Percentiles rank a stretch among this genome's conserved stretches.
Evolutionary conservation across 495 filamentous ascomycete species (phyloP).

Genomic region (Talaromyces wortmannii): DNA sequence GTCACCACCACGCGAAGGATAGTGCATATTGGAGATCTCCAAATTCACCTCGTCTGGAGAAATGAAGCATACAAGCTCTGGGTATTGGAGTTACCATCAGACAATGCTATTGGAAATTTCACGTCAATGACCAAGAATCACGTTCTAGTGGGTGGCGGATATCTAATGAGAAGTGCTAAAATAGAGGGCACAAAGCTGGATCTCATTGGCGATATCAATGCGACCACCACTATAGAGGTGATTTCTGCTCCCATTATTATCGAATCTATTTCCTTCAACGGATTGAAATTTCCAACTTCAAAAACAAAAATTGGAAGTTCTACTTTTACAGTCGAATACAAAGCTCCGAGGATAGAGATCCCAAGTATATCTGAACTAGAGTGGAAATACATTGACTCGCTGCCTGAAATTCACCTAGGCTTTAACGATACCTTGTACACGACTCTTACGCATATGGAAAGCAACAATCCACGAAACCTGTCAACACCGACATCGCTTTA

Average conservation of each 20-base stretch:
- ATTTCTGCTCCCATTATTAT: conserved; percentile 33
- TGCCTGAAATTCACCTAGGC: conserved; percentile 55
- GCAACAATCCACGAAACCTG: conserved; percentile 13
- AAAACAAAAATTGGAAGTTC: conserved; percentile 1
- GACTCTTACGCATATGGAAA: no score
- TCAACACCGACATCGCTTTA: conserved; percentile 61
- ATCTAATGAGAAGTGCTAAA: conserved; percentile 51
- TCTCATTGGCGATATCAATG: conserved; percentile 54
- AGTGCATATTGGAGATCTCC: conserved; percentile 46
- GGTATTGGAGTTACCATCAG: conserved; percentile 46
- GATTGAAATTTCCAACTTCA: conserved; percentile 47
- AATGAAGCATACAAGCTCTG: conserved; percentile 73
- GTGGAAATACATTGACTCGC: conserved; percentile 65
- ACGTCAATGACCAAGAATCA: conserved; percentile 28
- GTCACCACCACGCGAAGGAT: conserved; percentile 43
- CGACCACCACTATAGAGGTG: conserved; percentile 48
- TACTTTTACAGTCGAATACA: no score
- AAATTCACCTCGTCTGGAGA: conserved; percentile 22
- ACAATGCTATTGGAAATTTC: conserved; percentile 23
- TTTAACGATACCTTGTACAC: conserved; percentile 48
- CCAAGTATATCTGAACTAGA: conserved; percentile 20
- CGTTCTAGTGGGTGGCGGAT: conserved; percentile 52
- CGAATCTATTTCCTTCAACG: conserved; percentile 43
- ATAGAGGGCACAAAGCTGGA: conserved; percentile 30
- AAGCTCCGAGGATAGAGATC: no score